Conservation (phyloP, 2,329 filamentous ascomycete species). For the Teratosphaeria gauchensis region DNA sequence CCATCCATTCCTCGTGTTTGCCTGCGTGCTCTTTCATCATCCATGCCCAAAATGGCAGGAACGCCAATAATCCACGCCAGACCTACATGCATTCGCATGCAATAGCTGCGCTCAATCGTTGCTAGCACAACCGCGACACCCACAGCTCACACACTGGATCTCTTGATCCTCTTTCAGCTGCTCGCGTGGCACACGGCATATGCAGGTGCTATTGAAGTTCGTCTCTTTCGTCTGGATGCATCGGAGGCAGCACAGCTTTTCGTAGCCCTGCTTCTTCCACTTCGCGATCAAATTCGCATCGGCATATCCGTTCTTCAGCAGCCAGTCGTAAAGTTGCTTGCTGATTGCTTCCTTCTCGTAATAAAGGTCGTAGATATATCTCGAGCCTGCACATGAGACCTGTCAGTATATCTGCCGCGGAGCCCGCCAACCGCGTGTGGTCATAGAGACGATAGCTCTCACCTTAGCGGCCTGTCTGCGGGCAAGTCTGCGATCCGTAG, state of each 20-base stretch:
- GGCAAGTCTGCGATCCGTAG: not conserved
- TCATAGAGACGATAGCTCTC: slow-evolving; percentile 21
- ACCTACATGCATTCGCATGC: not conserved
- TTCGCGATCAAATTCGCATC: slow-evolving; percentile 95
- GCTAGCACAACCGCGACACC: slow-evolving; percentile 82
- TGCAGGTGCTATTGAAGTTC: slow-evolving; percentile 95
- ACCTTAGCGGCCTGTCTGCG: slow-evolving; percentile 20
- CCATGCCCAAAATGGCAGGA: not conserved
- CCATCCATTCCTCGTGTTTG: not conserved
- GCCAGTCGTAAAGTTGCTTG: slow-evolving; percentile 86
- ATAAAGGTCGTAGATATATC: slow-evolving; percentile 96
- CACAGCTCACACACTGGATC: slow-evolving; percentile 90
- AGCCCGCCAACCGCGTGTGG: slow-evolving; percentile 11
- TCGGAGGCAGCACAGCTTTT: slow-evolving; percentile 92
- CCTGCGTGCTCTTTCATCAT: not conserved
- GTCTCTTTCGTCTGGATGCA: slow-evolving; percentile 99
- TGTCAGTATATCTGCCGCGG: slow-evolving; percentile 11
- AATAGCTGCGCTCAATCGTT: slow-evolving; percentile 52
- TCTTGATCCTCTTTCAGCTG: slow-evolving; percentile 84
- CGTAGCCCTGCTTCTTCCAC: slow-evolving; percentile 99
- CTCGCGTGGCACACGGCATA: slow-evolving; percentile 85
- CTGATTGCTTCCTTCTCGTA: slow-evolving; percentile 96
- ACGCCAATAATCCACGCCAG: too few relatives aligned
- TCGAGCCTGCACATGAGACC: slow-evolving; percentile 40
- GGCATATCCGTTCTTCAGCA: slow-evolving; percentile 93